Base-by-base conservation (phyloP, 345 rosid species). In the Murraya paniculata region DNA sequence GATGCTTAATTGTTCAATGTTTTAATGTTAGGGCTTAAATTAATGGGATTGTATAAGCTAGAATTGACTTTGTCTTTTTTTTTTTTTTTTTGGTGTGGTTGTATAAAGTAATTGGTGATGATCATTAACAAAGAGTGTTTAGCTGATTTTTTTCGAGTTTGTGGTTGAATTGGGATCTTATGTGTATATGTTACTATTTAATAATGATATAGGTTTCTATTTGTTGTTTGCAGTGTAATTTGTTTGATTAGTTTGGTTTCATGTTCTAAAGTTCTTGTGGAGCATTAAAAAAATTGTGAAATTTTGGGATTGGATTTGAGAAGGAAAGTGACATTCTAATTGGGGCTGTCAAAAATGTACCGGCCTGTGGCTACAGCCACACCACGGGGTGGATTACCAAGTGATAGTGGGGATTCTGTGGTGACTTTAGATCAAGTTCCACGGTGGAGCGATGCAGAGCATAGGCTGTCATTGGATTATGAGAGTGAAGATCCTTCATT, bases 381-480 rank as follows among this genome's bases (percentile, higher is more conserved):
- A 9, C 66, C 85, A 39, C 81, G 86, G 31, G 95, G 93, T 53
- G 95, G 91, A 55, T 79, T 73, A 19, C 90, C 90, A 0, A 79
- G 86, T 0, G 92, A 85, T 80, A 92, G 83, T 71, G 92, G 80
- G 76, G 90, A 89, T 80, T 84, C 86, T 72, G 91, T 89, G 13
- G 95, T 94, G 80, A 91, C 97, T 57, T 84, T 96, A 82, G 97
- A 91, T 84, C 97, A 92, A 76, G 90, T 94, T 76, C 99, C 98
- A 0, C 86, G 98, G 25, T 96, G 99, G 99, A 88, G 87, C 85
- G 98, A 94, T 84, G 91, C 86, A 18, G 98, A 92, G 86, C 83
- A 82, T 77, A 84, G 94, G 80, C 78, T 79, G 2, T 82, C 94
- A 16, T 75, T 87, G 57, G 90, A 83, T 25, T 82, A 81, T 71